Evolutionary conservation across 495 filamentous ascomycete species (phyloP).

Genomic region (Daldinia childiae): DNA sequence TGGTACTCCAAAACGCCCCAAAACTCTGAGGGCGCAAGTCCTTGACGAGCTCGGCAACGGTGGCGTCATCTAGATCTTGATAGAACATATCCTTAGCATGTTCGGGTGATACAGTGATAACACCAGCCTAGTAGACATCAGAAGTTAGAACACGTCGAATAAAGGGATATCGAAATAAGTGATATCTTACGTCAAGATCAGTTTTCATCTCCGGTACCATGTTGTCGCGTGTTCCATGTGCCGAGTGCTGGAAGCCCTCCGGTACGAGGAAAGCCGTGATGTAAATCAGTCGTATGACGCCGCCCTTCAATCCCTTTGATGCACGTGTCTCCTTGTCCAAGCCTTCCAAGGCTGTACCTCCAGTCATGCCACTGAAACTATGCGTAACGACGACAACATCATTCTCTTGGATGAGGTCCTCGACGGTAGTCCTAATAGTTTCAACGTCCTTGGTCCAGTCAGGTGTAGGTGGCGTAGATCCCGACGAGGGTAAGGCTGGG

Average conservation of each 20-base stretch:
- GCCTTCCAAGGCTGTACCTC: slow-evolving; percentile 27
- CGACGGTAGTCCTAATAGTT: slow-evolving; percentile 39
- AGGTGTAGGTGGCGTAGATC: slow-evolving; percentile 50
- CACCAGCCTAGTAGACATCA: slow-evolving; percentile 29
- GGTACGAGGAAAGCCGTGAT: slow-evolving; percentile 34
- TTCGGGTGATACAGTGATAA: slow-evolving; percentile 35
- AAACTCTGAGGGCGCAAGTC: slow-evolving; percentile 46
- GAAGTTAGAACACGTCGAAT: not conserved
- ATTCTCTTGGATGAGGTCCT: slow-evolving; percentile 41
- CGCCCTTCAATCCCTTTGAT: slow-evolving; percentile 52
- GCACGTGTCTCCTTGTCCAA: slow-evolving; percentile 35
- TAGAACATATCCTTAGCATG: slow-evolving; percentile 41
- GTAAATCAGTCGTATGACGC: slow-evolving; percentile 32
- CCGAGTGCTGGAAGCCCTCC: slow-evolving; percentile 45
- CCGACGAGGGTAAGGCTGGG: slow-evolving; percentile 55
- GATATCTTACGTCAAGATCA: slow-evolving; percentile 46
- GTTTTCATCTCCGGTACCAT: slow-evolving; percentile 49
- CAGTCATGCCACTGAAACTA: slow-evolving; percentile 38
- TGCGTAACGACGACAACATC: slow-evolving; percentile 58
- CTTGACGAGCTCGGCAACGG: slow-evolving; percentile 38
- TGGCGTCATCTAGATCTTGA: slow-evolving; percentile 41
- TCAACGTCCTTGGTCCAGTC: slow-evolving; percentile 46
- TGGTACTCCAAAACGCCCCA: slow-evolving; percentile 41
- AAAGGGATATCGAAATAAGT: not conserved
- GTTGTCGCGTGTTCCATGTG: slow-evolving; percentile 43